Base-by-base conservation (phyloP, 2,329 filamentous ascomycete species). In the Penicillium capsulatum region DNA sequence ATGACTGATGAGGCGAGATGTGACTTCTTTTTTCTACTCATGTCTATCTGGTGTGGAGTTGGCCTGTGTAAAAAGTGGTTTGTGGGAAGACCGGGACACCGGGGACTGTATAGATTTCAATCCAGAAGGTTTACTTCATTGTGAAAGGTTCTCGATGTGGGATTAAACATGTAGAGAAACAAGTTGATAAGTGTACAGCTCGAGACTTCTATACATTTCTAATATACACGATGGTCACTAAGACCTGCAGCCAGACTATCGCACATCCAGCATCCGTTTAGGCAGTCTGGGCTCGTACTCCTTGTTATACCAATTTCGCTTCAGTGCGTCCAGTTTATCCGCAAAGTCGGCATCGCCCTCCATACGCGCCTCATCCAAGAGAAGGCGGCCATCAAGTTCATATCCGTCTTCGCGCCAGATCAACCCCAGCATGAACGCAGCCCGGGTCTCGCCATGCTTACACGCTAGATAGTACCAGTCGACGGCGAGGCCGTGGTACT, bases 391-490 rank as follows among this genome's bases (percentile, higher is more conserved):
- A 9, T 44, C 28, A 0, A 43, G 36, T 4, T 31, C 16, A 3
- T 46, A 8, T 2, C 58, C 57, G 22, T 55, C 45, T 38, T 64
- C 51, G 15, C 60, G 57, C 3, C 48, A 29, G 3, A 68, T 34
- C n/a, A 61, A 36, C 4, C 58, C 57, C 26, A 59, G 13, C 26
- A 60, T 52, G 9, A 65, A 42, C 0, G 49, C 51, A 2, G 61
- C 53, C n/a, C 45, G 40, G 2, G 7, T 17, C 27, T 53, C 44
- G 3, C 50, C 55, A 34, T 49, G 40, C 3, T 30, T 16, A n/a
- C 36, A 35, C 3, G 60, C 57, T 26, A 66, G 34, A 10, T 54
- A 36, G 31, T 65, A 64, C 65, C 65, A 68, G 15, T 66, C 56
- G 4, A 50, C 31, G 1, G 66, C 61, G 10, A 63, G 38, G 3